A percentile compares a stretch with the other conserved stretches of the same genome.
Conservation (phyloP, 306 rosid genomes). For the Hippophae gyantsensis region DNA sequence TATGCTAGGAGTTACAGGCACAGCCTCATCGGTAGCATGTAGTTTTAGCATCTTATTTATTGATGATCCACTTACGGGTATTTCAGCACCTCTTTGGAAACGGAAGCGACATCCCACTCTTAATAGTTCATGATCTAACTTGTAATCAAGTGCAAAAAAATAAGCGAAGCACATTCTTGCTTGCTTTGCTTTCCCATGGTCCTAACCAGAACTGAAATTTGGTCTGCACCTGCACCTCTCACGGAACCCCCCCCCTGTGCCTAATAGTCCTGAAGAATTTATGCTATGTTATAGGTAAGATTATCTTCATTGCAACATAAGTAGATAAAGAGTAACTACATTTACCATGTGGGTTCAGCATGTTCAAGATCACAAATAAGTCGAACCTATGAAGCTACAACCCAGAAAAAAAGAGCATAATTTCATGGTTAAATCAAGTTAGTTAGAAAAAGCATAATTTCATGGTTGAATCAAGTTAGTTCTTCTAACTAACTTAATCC, state of each 20-base stretch:
- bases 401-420: conserved; percentile 30
- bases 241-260: conserved; percentile 75
- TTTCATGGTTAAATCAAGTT: too few relatives aligned
- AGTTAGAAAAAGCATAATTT: conserved; percentile 1
- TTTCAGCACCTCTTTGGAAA: conserved; percentile 61
- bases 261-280: conserved; percentile 55
- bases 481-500: not conserved
- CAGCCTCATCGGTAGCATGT: conserved; percentile 84
- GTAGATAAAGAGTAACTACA: not conserved
- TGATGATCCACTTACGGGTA: conserved; percentile 67
- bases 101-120: conserved; percentile 77
- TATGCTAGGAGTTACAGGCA: conserved; percentile 81
- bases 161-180: conserved; percentile 75
- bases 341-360: conserved; percentile 78
- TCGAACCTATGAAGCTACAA: conserved; percentile 70
- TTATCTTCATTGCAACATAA: conserved; percentile 1
- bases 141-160: conserved; percentile 76
- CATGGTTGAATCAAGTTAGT: not conserved
- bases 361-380: conserved; percentile 81
- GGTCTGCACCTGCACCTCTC: conserved; percentile 98
- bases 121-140: conserved; percentile 75
- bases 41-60: conserved; percentile 83
- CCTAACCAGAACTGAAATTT: conserved; percentile 82
- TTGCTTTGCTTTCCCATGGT: conserved; percentile 81
- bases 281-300: not conserved